Percentiles rank a stretch among this genome's conserved stretches.
Evolutionary conservation across 768 basidiomycete species (phyloP).

Genomic region (Cyathus striatus): DNA sequence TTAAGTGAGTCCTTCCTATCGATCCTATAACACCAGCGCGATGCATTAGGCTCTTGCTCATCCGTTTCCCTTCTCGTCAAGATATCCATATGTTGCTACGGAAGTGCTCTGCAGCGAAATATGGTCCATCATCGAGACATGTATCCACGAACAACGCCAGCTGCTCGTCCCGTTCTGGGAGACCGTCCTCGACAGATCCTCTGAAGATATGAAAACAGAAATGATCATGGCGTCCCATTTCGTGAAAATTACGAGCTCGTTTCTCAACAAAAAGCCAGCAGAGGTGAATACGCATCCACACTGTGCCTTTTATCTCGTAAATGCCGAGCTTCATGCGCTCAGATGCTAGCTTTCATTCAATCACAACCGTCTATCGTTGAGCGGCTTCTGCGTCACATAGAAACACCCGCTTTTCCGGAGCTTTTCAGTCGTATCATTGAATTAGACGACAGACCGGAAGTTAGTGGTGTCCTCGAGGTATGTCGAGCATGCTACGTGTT

Average conservation of each 20-base stretch:
- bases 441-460: constrained; percentile 78
- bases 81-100: constrained; percentile 89
- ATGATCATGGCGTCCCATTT: constrained; percentile 90
- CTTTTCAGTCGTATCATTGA: constrained; percentile 87
- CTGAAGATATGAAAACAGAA: constrained; percentile 84
- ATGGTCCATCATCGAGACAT: constrained; percentile 92
- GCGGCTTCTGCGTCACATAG: constrained; percentile 78
- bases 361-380: constrained; percentile 77
- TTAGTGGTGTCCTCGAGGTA: constrained; percentile 84
- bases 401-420: constrained; percentile 88
- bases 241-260: constrained; percentile 87
- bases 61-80: too few relatives aligned
- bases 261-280: constrained; percentile 82
- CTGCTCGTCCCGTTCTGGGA: constrained; percentile 91
- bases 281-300: constrained; percentile 62
- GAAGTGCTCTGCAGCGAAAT: constrained; percentile 95
- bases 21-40: neutral
- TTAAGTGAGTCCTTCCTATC: constrained; percentile 56
- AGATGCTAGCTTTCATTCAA: constrained; percentile 94
- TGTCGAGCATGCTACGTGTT: too few relatives aligned
- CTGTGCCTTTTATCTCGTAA: constrained; percentile 12
- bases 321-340: constrained; percentile 19
- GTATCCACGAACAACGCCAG: constrained; percentile 64
- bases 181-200: constrained; percentile 69
- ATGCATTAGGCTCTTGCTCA: constrained; percentile 1